Evolutionary conservation across 2,329 filamentous ascomycete species (phyloP), one percentile per base, ranked within the genome.

Genomic region (Pseudocercospora macadamiae): DNA sequence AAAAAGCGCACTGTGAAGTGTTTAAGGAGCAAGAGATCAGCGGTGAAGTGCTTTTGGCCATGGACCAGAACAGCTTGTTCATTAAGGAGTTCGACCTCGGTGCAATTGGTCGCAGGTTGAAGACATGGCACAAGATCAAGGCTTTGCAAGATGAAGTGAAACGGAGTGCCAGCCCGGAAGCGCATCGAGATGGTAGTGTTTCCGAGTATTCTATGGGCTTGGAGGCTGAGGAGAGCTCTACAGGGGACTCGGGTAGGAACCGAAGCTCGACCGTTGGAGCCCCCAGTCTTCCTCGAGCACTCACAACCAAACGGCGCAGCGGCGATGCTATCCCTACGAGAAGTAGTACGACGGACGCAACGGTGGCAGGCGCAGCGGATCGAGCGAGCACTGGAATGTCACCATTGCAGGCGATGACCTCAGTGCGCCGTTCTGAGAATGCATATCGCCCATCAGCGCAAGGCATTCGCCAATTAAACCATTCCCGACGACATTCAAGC

Each of bases 101-200:
- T 16, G 91, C 93, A 2, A 93, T 97, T 66, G 93, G 93, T 7
- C 85, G 91, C 57, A 85, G 93, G 61, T 77, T 97, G 62, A 96
- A 96, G 74, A 96, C 93, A 2, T 97, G 93, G 93, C 91, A 97
- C 75, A 96, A 95, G 76, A 93, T 97, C 74, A 96, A 96, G 75
- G 81, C 86, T 3, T 82, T 97, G 63, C 93, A 97, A 72, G 90
- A 96, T 69, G 91, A 97, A 74, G 87, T 95, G 39, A 88, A 84
- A 63, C 83, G 83, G 44, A 76, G 85, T 76, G 68, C 86, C 76
- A 77, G 71, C 42, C 62, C 64, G 16, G 59, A 70, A 67, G 57
- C 72, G 65, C 59, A 71, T 37, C 45, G 53, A 52, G 59, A 70
- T 66, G 66, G 61, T 9, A 73, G 70, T 72, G 60, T 71, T 4